A percentile compares a stretch with the other conserved stretches of the same genome.
Conservation (phyloP, 768 basidiomycete genomes). For the Rhodosporidiobolus sp. region DNA sequence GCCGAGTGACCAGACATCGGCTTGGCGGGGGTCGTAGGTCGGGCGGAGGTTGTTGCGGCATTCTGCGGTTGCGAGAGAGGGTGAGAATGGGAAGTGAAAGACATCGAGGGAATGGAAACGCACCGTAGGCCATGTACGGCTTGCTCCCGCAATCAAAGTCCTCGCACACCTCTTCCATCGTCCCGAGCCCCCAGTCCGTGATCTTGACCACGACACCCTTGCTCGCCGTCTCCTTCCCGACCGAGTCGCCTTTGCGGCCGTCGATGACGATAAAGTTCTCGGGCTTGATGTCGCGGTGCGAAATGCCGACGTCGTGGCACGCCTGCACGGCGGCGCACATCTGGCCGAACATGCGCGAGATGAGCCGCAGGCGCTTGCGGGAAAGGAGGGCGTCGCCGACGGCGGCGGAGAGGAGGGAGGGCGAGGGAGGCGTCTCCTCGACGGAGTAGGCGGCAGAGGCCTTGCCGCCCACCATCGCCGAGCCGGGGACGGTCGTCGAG, state of each 20-base stretch:
- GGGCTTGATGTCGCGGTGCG: constrained; percentile 97
- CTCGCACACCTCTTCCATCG: constrained; percentile 77
- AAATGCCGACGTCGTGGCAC: constrained; percentile 85
- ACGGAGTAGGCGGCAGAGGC: background rate
- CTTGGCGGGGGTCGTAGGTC: constrained; percentile 86
- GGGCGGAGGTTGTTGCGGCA: constrained; percentile 97
- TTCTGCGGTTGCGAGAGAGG: too few relatives aligned
- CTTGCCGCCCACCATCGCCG: background rate
- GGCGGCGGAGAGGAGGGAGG: constrained; percentile 74
- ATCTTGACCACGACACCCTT: constrained; percentile 93
- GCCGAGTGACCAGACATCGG: constrained; percentile 98
- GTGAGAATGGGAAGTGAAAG: background rate
- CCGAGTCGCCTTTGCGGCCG: constrained; percentile 54
- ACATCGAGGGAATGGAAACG: constrained; percentile 49
- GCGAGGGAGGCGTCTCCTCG: constrained; percentile 76
- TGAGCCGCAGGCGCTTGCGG: constrained; percentile 79
- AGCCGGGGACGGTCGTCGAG: background rate
- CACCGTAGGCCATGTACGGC: constrained; percentile 97
- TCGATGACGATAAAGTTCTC: constrained; percentile 97
- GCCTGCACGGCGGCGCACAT: constrained; percentile 98
- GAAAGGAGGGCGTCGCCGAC: constrained; percentile 66
- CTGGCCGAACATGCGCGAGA: constrained; percentile 95
- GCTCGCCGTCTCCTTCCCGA: constrained; percentile 51
- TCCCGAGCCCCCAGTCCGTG: constrained; percentile 93
- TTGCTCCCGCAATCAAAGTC: constrained; percentile 99